Evolutionary conservation across 2,329 filamentous ascomycete species (phyloP), one percentile per base, ranked within the genome.

Genomic region (Claviceps citrina): DNA sequence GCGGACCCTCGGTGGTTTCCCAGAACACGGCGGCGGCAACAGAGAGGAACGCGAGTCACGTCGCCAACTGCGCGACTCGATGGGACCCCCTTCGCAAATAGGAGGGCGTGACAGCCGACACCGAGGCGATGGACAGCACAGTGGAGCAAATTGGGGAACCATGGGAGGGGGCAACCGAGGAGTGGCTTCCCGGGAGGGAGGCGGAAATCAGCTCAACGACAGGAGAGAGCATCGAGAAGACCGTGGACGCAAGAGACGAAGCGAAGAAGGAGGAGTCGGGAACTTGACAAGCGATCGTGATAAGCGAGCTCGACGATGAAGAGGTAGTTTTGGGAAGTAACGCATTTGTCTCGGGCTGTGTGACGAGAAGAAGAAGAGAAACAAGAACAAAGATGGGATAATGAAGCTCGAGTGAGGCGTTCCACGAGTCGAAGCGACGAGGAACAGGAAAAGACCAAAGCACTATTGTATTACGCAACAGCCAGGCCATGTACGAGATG

Each of bases 301-400:
- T 44, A 76, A 76, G 62, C 63, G 71, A 53, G 63, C 59, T 46
- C 64, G 71, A 54, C 65, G 66, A 50, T 71, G 32, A 38, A 63
- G 5, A 53, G 41, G 37, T 27, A 19, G 9, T 7, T 12, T 25
- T 7, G 18, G 12, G 28, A 33, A 5, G 3, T 18, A 12, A 19
- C 16, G 16, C 12, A 25, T n/a, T 31, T 28, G 7, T 10, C 16
- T n/a, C n/a, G 19, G 24, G 20, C 22, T 19, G 5, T 12, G 15
- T 20, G 12, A 20, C 18, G 13, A 24, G 25, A 22, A 13, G 9
- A 25, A 6, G 25, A 35, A 37, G 16, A 22, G 7, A 16, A 30
- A n/a, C 6, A 24, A 38, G 10, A 38, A 30, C 9, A n/a, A 38
- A 31, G 35, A 31, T 12, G 27, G 18, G n/a, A n/a, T n/a, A n/a